Base-by-base conservation (phyloP, 306 rosid genomes). In the Senna siamea region DNA sequence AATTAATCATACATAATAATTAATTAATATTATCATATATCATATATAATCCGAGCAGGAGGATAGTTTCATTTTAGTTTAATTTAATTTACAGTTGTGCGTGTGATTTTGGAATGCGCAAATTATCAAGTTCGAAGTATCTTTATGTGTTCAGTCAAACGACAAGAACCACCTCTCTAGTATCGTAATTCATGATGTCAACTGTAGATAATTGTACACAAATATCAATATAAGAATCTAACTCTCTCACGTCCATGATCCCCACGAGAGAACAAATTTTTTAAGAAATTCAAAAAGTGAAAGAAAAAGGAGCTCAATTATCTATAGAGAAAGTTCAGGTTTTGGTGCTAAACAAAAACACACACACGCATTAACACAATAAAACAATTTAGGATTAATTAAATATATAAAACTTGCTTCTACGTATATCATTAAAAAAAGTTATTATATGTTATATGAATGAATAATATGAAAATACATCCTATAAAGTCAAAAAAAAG, bases 131-230 rank as follows among this genome's bases (percentile, higher is more conserved):
- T n/a, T 68, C 72, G 44, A 5, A 10, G 37, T 12, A 67, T 3
- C 17, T 14, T 15, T 17, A 17, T 55, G 52, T 48, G 61, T 30
- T 50, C 41, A 41, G 75, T 76, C 78, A 76, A 77, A 59, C 72
- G 76, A 81, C 79, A 71, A 72, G 78, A 81, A 58, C 15, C 44
- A 52, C 65, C 72, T 59, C 76, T 73, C 5, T 17, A 5, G 47
- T 35, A 50, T 81, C 76, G 73, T 67, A 51, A 72, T 57, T 63
- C 78, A 81, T 72, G 82, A 72, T 77, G 76, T 72, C 76, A 70
- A 71, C 55, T 2, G 41, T 57, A 26, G 66, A 74, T 69, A 56
- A 70, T 65, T 75, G 54, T 41, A 50, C 78, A 19, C 57, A 70
- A 70, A 50, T 66, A 71, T 71, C 71, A 51, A 64, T 41, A 56